phyloP scores from a whole-genome alignment of 2,329 filamentous ascomycete genomes.

The Exophiala sideris region DNA sequence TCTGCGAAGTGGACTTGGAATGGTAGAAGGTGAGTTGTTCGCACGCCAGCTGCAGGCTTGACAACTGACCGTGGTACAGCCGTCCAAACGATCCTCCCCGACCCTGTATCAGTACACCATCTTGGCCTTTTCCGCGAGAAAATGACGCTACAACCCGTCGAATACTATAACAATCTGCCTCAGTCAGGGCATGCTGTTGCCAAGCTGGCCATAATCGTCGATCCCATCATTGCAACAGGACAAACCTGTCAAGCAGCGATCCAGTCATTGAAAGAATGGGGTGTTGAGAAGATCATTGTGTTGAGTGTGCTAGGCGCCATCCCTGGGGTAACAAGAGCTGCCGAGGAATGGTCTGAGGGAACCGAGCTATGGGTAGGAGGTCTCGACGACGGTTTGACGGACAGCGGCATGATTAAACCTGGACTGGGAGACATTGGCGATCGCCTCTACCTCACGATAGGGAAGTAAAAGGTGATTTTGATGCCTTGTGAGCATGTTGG shows the following conservation, averaged over 20 bases:
- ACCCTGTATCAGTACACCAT: constrained; percentile 80
- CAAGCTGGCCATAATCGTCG: constrained; percentile 75
- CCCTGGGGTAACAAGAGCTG: constrained; percentile 68
- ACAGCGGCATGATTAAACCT: constrained; percentile 84
- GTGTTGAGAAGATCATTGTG: constrained; percentile 75
- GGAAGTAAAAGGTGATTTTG: constrained; percentile 57
- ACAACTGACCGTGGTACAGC: constrained; percentile 46
- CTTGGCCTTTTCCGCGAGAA: constrained; percentile 92
- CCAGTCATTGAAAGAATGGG: constrained; percentile 85
- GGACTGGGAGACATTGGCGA: constrained; percentile 90
- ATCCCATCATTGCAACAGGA: constrained; percentile 91
- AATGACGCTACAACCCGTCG: constrained; percentile 79
- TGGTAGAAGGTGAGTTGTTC: constrained; percentile 68
- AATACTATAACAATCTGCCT: constrained; percentile 97
- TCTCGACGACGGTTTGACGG: constrained; percentile 69
- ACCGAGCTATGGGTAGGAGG: constrained; percentile 72
- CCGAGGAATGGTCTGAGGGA: constrained; percentile 64
- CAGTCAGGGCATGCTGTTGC: constrained; percentile 34
- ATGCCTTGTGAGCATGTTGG: not conserved
- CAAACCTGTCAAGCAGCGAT: constrained; percentile 87
- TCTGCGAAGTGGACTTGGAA: constrained; percentile 83
- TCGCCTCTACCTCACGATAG: constrained; percentile 80
- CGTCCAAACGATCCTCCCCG: constrained; percentile 76
- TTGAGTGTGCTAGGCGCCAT: constrained; percentile 70
- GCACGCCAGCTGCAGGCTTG: not conserved